Base-by-base conservation (phyloP, 2,329 filamentous ascomycete species). In the Periconia sp. region DNA sequence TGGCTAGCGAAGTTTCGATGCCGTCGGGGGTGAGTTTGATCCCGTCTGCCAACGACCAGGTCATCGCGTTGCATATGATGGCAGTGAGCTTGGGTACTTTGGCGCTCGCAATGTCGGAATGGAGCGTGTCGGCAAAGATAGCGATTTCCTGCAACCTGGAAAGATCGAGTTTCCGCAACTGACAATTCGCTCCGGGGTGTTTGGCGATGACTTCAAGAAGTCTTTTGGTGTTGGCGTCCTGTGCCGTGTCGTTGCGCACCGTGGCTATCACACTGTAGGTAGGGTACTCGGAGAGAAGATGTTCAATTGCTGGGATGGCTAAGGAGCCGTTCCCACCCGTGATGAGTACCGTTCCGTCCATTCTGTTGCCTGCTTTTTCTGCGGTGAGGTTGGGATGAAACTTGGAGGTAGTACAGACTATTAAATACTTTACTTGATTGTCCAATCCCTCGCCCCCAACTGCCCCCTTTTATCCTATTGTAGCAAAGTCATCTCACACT, bases 241-340 rank as follows among this genome's bases (percentile, higher is more conserved):
- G 10, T 2, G 53, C 45, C 6, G 53, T 58, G 27, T 47, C 27
- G 47, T 66, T 52, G n/a, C 65, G 47, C 8, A 68, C 64, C 6
- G 62, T 61, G 19, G 62, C 53, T 31, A 67, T 33, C 3, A 54
- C 42, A 5, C 58, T 62, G 19, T 55, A 46, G 15, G 40, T 15
- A 2, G 63, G 47, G 31, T 66, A 62, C 2, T 50, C 41, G 6
- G 49, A 20, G 27, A 66, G 58, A 13, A 66, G 37, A 42, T 59
- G 57, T 11, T 50, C 19, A n/a, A 63, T 57, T 10, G 59, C 54
- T 27, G 52, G 56, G 18, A 67, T 40, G n/a, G 51, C 65, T 1
- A 68, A 53, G 9, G 65, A 65, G 23, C 63, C 56, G 44, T 67
- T 68, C 18, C 64, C 63, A 15, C 63, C 65, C 2, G 65, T 67